Base-by-base conservation (phyloP, 805 yeast genomes). In the Sugiyamaella smithiae region DNA sequence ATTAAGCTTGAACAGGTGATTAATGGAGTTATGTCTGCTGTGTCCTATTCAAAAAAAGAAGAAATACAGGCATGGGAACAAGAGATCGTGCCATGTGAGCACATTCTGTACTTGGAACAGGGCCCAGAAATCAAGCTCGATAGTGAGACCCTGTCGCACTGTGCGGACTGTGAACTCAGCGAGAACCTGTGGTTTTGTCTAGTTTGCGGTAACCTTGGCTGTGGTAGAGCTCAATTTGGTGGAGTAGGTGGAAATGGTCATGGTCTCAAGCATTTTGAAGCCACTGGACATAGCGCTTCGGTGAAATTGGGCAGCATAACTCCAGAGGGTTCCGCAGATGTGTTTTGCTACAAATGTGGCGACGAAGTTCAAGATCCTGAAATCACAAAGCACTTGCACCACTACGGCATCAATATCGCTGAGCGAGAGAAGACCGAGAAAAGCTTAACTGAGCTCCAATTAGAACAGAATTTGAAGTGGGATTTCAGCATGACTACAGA, bases 141-240 rank as follows among this genome's bases (percentile, higher is more conserved):
- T 28, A 25, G 46, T 2, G 48, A 49, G 43, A 46, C 52, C 7
- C 51, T 62, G 9, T 55, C 60, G 2, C 63, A 63, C 12, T 72
- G 76, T 50, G 40, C 64, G 9, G 36, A 51, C n/a, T 72, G 76
- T 52, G 74, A 68, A 1, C 70, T 93, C 55, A 66, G 68, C 25
- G 85, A 83, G 55, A 93, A 93, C 63, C 67, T 93, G 41, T 93
- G 99, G 99, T 72, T 93, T 14, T 93, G 99, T 70, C 68, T 93
- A 40, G 77, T 78, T 43, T 93, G 99, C 74, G 99, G 99, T 1
- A 69, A 77, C n/a, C 59, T 89, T 8, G 97, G 97, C 3, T 93
- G 99, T 69, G 99, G 99, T 4, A 73, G 99, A 55, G 82, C 82
- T 26, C 99, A 93, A 66, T 88, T 86, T 62, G 99, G 98, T 29